Conservation (phyloP, 2,329 filamentous ascomycete genomes). For the Ophiocordyceps camponoti-rufipedis region DNA sequence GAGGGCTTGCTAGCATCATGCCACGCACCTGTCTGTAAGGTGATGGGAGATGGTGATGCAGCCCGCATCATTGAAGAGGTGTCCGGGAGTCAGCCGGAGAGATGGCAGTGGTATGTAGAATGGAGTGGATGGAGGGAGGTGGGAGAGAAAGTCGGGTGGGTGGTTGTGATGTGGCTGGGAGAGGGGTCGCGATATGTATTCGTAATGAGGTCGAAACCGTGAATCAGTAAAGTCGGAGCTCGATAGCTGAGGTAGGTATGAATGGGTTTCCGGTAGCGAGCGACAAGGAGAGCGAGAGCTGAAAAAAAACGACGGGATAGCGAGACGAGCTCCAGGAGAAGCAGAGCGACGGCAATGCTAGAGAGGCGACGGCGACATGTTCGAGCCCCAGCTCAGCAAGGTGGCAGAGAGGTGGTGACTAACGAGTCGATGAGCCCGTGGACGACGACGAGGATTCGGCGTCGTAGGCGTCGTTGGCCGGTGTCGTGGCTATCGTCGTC, state of each 20-base stretch:
- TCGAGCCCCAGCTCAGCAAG: background rate
- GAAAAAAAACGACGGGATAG: constrained; percentile 9
- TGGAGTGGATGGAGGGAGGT: background rate
- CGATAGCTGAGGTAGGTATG: background rate
- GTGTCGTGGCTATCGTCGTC: too few relatives aligned
- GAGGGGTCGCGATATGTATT: background rate
- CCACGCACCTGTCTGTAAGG: background rate
- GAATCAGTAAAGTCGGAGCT: background rate
- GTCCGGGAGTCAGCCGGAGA: too few relatives aligned
- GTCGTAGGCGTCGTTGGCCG: background rate
- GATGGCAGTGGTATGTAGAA: too few relatives aligned
- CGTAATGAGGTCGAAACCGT: background rate
- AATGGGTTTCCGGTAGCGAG: background rate
- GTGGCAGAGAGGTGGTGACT: background rate
- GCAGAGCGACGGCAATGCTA: background rate
- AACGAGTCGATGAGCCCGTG: background rate
- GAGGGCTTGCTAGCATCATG: background rate
- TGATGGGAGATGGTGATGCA: background rate
- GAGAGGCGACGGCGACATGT: background rate
- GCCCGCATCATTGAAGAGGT: background rate
- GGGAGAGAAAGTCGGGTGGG: background rate
- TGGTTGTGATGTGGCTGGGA: background rate
- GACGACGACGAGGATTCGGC: background rate
- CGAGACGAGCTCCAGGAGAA: constrained; percentile 7
- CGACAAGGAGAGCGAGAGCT: constrained; percentile 8